Base-by-base conservation (phyloP, 2,329 filamentous ascomycete species). In the Hypoxylon sp. region DNA sequence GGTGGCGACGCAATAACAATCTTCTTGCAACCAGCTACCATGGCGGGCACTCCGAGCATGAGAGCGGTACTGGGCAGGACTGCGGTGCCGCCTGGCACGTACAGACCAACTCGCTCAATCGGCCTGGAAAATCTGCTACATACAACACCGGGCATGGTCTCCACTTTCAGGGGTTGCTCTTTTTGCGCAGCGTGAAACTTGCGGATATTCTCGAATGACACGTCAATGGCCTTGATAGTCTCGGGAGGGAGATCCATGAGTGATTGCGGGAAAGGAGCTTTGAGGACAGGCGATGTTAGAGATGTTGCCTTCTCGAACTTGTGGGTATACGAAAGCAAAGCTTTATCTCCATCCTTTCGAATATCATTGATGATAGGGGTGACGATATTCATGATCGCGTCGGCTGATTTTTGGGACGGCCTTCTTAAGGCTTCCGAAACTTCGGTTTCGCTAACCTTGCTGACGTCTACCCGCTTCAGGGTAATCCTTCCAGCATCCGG, bases 271-370 rank as follows among this genome's bases (percentile, higher is more conserved):
- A 97, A 99, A 0, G 96, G 96, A 0, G 96, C 95, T 74, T 89
- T 91, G 68, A 99, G 84, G 12, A 99, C 94, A 0, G 95, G 93
- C 0, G 94, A 95, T 12, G 88, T 96, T 64, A 99, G 84, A 2
- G 92, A 95, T 0, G 93, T 97, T 0, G 95, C 96, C 82, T 95
- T 97, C 77, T 99, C 96, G 73, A 99, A 99, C 79, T 96, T 97
- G 86, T 97, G 94, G 0, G 96, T 98, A 79, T 97, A 98, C 53
- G 92, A 91, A 46, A 99, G 86, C 23, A 99, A 85, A 2, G 93
- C 94, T 74, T 91, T 91, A 80, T 99, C 96, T 56, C 96, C 96
- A 32, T 92, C 88, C 45, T 88, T 85, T 60, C 90, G 91, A 59
- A 99, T 91, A 50, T 94, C 92, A 62, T 95, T 89, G 75, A 99